phyloP scores from a whole-genome alignment of 73 alveolate species.

The Stentor coeruleus region DNA sequence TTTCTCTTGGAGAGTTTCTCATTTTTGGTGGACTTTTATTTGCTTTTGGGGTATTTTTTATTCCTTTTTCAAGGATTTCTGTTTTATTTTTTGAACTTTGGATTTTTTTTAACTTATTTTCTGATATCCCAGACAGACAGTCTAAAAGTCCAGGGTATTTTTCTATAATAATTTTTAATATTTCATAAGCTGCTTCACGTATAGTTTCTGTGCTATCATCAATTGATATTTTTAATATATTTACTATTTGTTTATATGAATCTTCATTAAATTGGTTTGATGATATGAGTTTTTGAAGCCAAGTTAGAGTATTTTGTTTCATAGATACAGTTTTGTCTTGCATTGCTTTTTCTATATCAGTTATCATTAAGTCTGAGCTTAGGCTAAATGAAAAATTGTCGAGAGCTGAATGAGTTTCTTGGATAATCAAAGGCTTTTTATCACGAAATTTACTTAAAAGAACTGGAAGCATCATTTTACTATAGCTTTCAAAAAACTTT shows the following conservation, averaged over 20 bases:
- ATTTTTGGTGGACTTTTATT: not conserved
- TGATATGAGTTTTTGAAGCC: not conserved
- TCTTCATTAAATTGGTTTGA: not conserved
- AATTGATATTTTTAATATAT: not conserved
- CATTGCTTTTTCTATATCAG: not conserved
- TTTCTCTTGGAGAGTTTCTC: not conserved
- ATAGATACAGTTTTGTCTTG: slow-evolving; percentile 21
- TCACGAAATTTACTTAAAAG: not conserved
- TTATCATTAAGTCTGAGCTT: not conserved
- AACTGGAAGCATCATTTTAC: not conserved
- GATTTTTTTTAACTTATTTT: not conserved
- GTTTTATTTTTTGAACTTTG: slow-evolving; percentile 26
- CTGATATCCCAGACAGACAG: not conserved
- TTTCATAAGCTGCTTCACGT: not conserved
- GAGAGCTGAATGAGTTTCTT: slow-evolving; percentile 4
- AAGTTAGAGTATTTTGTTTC: slow-evolving; percentile 8
- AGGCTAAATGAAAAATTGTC: slow-evolving; percentile 18
- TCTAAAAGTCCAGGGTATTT: not conserved
- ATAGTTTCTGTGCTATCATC: slow-evolving; percentile 24
- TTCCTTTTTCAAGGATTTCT: not conserved
- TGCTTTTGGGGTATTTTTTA: not conserved
- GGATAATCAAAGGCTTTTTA: not conserved
- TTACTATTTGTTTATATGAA: not conserved
- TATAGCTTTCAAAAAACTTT: not conserved
- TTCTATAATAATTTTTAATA: not conserved